phyloP scores from a whole-genome alignment of 257 asterid genomes.

The Sherardia arvensis region DNA sequence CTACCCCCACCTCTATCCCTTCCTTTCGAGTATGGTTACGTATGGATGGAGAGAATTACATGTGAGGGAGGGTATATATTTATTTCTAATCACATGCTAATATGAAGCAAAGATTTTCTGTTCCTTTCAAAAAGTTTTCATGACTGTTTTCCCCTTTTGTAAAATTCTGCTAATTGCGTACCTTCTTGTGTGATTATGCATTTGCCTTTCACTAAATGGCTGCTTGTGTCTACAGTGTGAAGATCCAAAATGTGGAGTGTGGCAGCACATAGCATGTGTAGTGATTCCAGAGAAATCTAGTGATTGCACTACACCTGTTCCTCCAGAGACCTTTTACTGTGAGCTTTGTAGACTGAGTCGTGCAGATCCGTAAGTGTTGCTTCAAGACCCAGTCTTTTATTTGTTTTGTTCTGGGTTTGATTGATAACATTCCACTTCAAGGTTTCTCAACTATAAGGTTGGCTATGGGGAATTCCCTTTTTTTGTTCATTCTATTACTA shows the following conservation, averaged over 20 bases:
- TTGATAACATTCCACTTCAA: too few species aligned
- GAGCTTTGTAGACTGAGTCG: slow-evolving; percentile 80
- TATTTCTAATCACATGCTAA: not conserved
- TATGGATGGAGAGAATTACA: not conserved
- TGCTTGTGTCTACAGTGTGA: slow-evolving; percentile 65
- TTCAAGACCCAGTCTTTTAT: too few species aligned
- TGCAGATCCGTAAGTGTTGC: slow-evolving; percentile 92
- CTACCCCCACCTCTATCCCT: too few species aligned
- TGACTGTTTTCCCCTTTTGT: not conserved
- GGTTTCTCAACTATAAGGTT: not conserved
- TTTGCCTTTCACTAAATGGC: slow-evolving; percentile 12
- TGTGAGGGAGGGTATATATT: not conserved
- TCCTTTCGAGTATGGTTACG: not conserved
- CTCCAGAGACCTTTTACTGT: slow-evolving; percentile 77
- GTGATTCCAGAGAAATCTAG: slow-evolving; percentile 76
- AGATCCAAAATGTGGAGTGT: slow-evolving; percentile 71
- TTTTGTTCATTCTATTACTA: not conserved
- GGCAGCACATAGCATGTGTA: slow-evolving; percentile 94
- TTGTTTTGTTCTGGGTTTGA: not conserved
- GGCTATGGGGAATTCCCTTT: not conserved
- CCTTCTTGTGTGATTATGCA: not conserved
- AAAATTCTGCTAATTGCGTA: not conserved
- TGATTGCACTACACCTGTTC: slow-evolving; percentile 57
- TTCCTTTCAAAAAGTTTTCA: not conserved
- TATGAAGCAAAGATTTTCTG: not conserved